Conservation (phyloP, 2,329 filamentous ascomycete species). For the Pseudogymnoascus sp. region DNA sequence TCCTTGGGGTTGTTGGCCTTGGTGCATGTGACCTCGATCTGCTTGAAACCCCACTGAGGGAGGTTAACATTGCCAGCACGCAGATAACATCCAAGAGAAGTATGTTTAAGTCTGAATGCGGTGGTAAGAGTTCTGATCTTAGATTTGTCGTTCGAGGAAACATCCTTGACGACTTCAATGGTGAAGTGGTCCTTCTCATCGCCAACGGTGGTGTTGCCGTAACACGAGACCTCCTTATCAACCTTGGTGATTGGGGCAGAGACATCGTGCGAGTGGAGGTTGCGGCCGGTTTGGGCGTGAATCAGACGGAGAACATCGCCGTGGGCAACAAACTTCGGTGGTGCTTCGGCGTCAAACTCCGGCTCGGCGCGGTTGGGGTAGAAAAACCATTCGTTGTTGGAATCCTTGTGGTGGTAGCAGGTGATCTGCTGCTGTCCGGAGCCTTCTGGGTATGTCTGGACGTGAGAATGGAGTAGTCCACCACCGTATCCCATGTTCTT, state of each 20-base stretch:
- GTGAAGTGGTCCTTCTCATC: slow-evolving; percentile 98
- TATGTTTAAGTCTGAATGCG: slow-evolving; percentile 79
- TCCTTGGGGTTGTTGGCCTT: slow-evolving; percentile 90
- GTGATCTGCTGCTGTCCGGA: slow-evolving; percentile 94
- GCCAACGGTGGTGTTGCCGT: slow-evolving; percentile 89
- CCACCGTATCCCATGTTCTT: slow-evolving; percentile 99
- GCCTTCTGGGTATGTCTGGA: slow-evolving; percentile 92
- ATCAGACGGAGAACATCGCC: slow-evolving; percentile 75
- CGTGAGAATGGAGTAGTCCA: slow-evolving; percentile 89
- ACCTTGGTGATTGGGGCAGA: slow-evolving; percentile 81
- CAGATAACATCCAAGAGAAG: slow-evolving; percentile 80
- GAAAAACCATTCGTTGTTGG: slow-evolving; percentile 99
- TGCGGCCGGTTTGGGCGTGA: slow-evolving; percentile 91
- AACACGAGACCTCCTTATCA: slow-evolving; percentile 88
- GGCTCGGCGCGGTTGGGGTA: slow-evolving; percentile 79
- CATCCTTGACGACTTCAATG: slow-evolving; percentile 84
- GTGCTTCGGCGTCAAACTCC: slow-evolving; percentile 63
- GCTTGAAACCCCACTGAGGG: slow-evolving; percentile 99
- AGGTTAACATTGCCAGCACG: slow-evolving; percentile 92
- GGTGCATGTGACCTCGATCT: slow-evolving; percentile 93
- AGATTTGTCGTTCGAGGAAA: slow-evolving; percentile 66
- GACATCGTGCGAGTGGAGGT: slow-evolving; percentile 90
- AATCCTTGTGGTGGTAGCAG: slow-evolving; percentile 98
- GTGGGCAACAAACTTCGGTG: slow-evolving; percentile 67
- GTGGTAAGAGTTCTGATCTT: slow-evolving; percentile 87